These are phyloP conservation scores for Symbiodinium natans DNA, from an alignment of 73 alveolate species.

Conservation along the genomic window DNA sequence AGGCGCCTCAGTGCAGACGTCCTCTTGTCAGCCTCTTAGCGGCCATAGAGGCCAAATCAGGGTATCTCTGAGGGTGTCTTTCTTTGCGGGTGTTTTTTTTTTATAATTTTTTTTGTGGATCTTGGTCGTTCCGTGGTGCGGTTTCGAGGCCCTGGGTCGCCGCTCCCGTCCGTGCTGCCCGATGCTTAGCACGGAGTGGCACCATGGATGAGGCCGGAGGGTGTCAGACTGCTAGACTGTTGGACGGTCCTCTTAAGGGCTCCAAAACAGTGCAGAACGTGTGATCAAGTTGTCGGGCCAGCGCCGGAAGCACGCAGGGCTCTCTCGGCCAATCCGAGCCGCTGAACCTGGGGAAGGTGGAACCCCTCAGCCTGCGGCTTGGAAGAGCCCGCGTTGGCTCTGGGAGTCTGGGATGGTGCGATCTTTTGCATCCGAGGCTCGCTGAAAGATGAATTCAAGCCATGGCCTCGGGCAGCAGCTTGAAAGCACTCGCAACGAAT, in stretches of 20 bases:
- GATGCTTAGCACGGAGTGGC: constrained; percentile 18
- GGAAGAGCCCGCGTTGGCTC: not conserved
- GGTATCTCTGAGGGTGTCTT: not conserved
- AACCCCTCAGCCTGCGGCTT: constrained; percentile 35
- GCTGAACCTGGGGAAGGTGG: constrained; percentile 50
- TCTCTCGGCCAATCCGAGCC: not conserved
- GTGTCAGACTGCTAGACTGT: no score
- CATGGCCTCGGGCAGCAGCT: not conserved
- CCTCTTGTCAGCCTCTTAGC: not conserved
- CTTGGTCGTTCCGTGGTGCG: no score
- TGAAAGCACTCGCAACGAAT: not conserved
- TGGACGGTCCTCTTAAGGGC: no score
- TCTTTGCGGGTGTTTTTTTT: no score
- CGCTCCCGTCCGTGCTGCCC: constrained; percentile 1
- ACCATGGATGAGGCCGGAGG: not conserved
- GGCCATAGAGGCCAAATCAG: not conserved
- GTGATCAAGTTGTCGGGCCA: not conserved
- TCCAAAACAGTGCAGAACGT: no score
- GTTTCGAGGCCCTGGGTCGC: constrained; percentile 3
- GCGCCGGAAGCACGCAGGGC: not conserved
- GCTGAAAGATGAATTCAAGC: constrained; percentile 80
- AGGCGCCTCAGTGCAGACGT: not conserved
- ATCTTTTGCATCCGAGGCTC: constrained; percentile 20
- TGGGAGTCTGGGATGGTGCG: not conserved
- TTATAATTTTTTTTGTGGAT: no score